A percentile compares a stretch with the other conserved stretches of the same genome.
Conservation (phyloP, 192 early-diverging fungal species). For the Backusella macrospora region DNA sequence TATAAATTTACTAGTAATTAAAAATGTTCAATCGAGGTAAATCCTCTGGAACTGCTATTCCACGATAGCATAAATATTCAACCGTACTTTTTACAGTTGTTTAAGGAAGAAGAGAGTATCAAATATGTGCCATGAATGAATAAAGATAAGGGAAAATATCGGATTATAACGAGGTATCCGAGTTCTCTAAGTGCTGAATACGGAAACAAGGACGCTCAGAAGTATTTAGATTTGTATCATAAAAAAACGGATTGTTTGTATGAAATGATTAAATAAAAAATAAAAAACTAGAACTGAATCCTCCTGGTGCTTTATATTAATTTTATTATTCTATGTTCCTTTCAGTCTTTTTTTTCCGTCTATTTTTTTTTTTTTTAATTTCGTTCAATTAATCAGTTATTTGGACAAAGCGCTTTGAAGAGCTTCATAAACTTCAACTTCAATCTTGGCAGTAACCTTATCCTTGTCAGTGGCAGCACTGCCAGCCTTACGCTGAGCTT, state of each 20-base stretch:
- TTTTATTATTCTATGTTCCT: neutral
- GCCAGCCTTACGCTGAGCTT: constrained; percentile 72
- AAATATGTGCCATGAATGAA: neutral
- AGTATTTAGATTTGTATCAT: neutral
- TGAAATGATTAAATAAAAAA: neutral
- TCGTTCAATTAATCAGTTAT: constrained; percentile 22
- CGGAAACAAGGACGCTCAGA: neutral
- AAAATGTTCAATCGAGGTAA: no score
- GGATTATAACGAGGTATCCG: neutral
- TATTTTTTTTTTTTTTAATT: neutral
- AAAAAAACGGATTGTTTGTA: neutral
- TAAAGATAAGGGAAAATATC: neutral
- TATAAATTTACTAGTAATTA: no score
- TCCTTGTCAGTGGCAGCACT: constrained; percentile 73
- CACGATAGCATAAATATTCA: neutral
- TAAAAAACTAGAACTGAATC: neutral
- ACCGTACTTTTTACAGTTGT: neutral
- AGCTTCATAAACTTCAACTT: constrained; percentile 89
- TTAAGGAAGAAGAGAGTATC: neutral
- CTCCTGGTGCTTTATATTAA: neutral
- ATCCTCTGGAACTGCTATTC: neutral
- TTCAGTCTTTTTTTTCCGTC: no score
- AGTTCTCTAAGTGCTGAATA: neutral
- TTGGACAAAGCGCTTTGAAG: constrained; percentile 72
- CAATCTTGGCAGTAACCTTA: constrained; percentile 80